Evolutionary conservation across 345 rosid genomes (phyloP), one percentile per base, ranked within the genome.

Genomic region (Psidium friedrichsthalianum): DNA sequence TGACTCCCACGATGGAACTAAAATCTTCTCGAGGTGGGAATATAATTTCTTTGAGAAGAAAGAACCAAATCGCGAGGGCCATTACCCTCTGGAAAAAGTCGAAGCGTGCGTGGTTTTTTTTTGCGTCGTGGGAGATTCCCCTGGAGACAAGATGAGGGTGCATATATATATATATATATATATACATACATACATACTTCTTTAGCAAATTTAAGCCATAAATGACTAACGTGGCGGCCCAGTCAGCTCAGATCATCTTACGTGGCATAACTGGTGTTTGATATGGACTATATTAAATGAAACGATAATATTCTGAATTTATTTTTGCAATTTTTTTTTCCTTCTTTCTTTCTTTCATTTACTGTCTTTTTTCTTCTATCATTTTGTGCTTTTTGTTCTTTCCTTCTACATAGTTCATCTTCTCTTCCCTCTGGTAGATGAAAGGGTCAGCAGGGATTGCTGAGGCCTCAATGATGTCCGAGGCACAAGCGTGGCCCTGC

Each of bases 181-280:
- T n/a, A n/a, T n/a, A n/a, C n/a, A n/a, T n/a, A n/a, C n/a, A n/a
- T 36, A 36, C 16, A 64, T 64, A 1, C 10, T 6, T 1, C 32
- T 64, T 1, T 2, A 0, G 0, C 5, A 1, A 8, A 64, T 64
- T 64, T 7, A 16, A 6, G 44, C 5, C 0, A 0, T 1, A 64
- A 29, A 64, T 64, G 11, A 5, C 2, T 64, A 0, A 32, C 0
- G 12, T 64, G 5, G 8, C 16, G 76, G 1, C 3, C 11, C 32
- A 61, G 5, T 61, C 18, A 61, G 18, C 1, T 1, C 0, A 0
- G 1, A 2, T 9, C 0, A 0, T 32, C 20, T 16, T 64, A 32
- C 11, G 8, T 16, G 76, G 11, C 22, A 64, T 16, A 29, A 0
- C 2, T 8, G 22, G 1, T 2, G 8, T 32, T 0, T 1, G 13